Evolutionary conservation across 2,329 filamentous ascomycete species (phyloP), one percentile per base, ranked within the genome.

Genomic region (Verruconis gallopava): DNA sequence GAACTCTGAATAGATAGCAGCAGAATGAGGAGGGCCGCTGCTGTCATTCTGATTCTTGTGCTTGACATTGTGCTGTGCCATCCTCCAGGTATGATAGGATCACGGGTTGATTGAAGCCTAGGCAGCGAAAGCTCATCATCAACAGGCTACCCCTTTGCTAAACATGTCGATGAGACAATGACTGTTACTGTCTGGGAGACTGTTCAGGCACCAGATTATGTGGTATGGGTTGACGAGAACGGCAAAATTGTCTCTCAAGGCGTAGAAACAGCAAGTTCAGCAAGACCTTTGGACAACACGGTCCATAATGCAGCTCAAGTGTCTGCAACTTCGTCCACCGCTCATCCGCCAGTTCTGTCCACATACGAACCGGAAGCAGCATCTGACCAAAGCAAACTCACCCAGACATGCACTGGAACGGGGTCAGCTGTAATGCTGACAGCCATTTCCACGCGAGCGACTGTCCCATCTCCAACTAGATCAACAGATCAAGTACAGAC

Each of bases 181-280:
- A 30, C 25, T n/a, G 9, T 9, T n/a, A 30, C 25, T 9, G 25
- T 30, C 25, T 30, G 42, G 42, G 42, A 40, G 14, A 68, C 65
- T 30, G 60, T 67, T 30, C 49, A 63, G 6, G 63, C 66, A 4
- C 61, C 70, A 44, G 62, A 71, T 38, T 66, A 69, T 17, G 55
- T 77, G 20, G 67, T 81, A 51, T 80, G 72, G 57, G 72, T 80
- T 36, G 68, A 82, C 52, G 59, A 71, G 48, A 55, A 69, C 44
- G 74, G 75, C 43, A 62, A 67, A n/a, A 62, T 67, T 2, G 48
- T 76, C 46, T 65, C 62, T 17, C 55, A 47, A 37, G 42, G 37
- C 25, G 46, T 37, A 35, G 44, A 30, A 20, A 33, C 37, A 18
- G 39, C 43, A 11, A 28, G 37, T 12, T 22, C 42, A 14, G 37